phyloP scores from a whole-genome alignment of 1,139 yeast species.

The Scheffersomyces illinoinensis region DNA sequence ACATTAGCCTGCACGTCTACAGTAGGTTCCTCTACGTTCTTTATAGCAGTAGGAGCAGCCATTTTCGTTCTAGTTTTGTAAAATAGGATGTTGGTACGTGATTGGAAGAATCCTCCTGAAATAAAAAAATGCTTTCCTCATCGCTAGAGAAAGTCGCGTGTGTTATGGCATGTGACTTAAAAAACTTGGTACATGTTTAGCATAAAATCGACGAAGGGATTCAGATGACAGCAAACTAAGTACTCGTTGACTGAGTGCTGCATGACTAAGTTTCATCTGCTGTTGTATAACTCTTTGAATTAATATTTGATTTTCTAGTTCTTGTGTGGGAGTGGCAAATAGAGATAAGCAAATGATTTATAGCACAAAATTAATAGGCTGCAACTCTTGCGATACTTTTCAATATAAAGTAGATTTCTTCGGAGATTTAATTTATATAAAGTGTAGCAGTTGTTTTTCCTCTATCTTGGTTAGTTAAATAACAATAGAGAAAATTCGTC shows the following conservation, averaged over 20 bases:
- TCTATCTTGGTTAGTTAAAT: no score
- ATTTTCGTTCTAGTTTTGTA: constrained; percentile 24
- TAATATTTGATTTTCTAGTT: not conserved
- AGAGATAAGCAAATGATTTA: not conserved
- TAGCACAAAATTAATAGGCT: not conserved
- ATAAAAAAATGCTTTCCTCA: constrained; percentile 7
- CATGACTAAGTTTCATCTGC: not conserved
- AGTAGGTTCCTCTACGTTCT: constrained; percentile 9
- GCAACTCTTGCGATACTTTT: not conserved
- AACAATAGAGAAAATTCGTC: no score
- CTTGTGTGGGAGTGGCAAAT: not conserved
- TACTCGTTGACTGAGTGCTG: not conserved
- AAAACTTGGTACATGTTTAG: no score
- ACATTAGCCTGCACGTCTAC: constrained; percentile 5
- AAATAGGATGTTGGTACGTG: not conserved
- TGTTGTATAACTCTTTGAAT: no score
- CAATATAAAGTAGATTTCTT: no score
- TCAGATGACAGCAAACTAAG: no score
- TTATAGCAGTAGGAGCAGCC: constrained; percentile 78
- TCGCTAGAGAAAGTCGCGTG: not conserved
- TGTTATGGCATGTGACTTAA: not conserved
- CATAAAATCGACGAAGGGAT: no score
- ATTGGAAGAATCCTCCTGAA: not conserved
- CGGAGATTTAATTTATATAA: no score
- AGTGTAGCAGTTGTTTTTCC: no score